Evolutionary conservation across 768 basidiomycete genomes (phyloP).

Genomic region (Leccinellum albellum): DNA sequence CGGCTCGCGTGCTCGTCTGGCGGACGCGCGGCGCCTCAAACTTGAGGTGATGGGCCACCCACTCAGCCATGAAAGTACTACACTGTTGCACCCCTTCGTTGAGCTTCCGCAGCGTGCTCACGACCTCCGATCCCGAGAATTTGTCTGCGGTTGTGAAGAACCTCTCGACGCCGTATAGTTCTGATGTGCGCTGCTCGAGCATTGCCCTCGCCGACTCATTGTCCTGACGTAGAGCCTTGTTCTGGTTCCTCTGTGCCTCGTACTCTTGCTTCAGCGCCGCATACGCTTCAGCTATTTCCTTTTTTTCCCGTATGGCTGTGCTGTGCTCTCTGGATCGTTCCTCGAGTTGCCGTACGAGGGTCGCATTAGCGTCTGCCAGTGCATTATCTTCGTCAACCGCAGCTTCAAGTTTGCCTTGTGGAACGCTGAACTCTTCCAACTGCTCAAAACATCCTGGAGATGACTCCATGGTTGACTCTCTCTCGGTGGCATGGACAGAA

Average conservation of each 20-base stretch:
- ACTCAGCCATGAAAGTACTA: conserved; percentile 42
- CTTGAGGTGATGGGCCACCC: conserved; percentile 36
- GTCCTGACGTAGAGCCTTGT: not conserved
- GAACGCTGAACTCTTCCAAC: not conserved
- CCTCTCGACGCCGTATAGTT: conserved; percentile 40
- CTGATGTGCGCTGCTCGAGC: conserved; percentile 38
- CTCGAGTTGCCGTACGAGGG: not conserved
- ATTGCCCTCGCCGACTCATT: conserved; percentile 16
- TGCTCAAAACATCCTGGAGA: too few relatives aligned
- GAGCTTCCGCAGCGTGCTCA: conserved; percentile 38
- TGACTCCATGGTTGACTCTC: not conserved
- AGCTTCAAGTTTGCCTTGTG: not conserved
- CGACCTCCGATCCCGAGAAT: conserved; percentile 43
- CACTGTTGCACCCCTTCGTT: conserved; percentile 45
- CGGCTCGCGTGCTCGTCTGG: conserved; percentile 1
- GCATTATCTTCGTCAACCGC: not conserved
- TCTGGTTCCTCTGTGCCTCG: conserved; percentile 10
- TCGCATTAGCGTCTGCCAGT: not conserved
- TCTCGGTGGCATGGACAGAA: not conserved
- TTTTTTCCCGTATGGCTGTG: conserved; percentile 1
- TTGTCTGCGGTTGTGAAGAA: conserved; percentile 41
- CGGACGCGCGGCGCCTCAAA: conserved; percentile 12
- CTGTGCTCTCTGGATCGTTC: conserved; percentile 2
- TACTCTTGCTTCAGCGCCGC: conserved; percentile 3
- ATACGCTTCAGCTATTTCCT: not conserved